Evolutionary conservation across 805 yeast genomes (phyloP).

Genomic region (Yarrowia deformans): DNA sequence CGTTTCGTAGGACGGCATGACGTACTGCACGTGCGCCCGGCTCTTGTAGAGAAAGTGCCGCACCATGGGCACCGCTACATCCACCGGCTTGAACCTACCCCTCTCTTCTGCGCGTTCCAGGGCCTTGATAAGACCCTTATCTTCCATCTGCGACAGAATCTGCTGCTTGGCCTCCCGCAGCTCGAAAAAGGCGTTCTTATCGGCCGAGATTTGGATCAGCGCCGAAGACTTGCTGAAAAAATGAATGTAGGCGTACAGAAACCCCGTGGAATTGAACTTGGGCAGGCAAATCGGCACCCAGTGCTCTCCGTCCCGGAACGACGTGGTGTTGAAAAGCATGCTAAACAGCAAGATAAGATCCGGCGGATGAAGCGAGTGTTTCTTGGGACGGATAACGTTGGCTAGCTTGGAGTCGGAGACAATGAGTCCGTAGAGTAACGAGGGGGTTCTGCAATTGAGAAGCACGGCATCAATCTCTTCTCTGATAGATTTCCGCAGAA

Average conservation of each 20-base stretch:
- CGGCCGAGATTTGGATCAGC: conserved; percentile 66
- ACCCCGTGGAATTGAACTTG: conserved; percentile 86
- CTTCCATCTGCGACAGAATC: conserved; percentile 56
- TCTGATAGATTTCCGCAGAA: conserved; percentile 65
- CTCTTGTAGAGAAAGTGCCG: conserved; percentile 85
- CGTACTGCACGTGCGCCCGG: conserved; percentile 69
- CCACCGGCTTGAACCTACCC: conserved; percentile 56
- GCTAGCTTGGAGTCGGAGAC: conserved; percentile 71
- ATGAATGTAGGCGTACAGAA: conserved; percentile 79
- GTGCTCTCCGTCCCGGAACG: conserved; percentile 65
- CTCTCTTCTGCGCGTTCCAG: conserved; percentile 52
- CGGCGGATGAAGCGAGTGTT: conserved; percentile 79
- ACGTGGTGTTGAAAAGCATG: conserved; percentile 67
- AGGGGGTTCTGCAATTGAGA: conserved; percentile 57
- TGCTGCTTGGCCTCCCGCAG: conserved; percentile 67
- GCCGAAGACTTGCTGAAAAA: conserved; percentile 57
- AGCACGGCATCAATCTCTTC: conserved; percentile 63
- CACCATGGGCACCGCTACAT: conserved; percentile 63
- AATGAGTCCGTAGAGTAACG: conserved; percentile 77
- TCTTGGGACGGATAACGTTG: conserved; percentile 74
- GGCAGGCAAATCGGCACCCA: conserved; percentile 97
- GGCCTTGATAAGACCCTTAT: conserved; percentile 52
- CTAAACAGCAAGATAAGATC: conserved; percentile 80
- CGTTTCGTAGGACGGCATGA: conserved; percentile 55
- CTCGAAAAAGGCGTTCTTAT: conserved; percentile 78